Evolutionary conservation across 176 grass and related monocot genomes (phyloP).

Genomic region (Bonia amplexicaulis): DNA sequence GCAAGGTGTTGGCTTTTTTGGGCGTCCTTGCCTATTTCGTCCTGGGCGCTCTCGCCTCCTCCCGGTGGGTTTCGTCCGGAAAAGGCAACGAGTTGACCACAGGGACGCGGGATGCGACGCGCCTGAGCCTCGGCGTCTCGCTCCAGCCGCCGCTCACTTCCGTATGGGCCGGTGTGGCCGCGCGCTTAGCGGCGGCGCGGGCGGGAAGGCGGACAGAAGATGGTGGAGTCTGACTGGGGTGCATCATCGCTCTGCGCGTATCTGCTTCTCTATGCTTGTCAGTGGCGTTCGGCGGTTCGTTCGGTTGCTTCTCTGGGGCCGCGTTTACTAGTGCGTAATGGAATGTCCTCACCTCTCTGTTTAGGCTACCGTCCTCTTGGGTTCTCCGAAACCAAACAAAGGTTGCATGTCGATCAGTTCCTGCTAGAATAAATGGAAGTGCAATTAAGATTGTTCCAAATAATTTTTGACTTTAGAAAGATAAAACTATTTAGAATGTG

Average conservation of each 20-base stretch:
- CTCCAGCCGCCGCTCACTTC: background rate
- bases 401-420: background rate
- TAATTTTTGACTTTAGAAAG: no score
- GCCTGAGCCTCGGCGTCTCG: background rate
- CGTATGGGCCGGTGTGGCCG: background rate
- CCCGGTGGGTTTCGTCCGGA: background rate
- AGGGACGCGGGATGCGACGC: background rate
- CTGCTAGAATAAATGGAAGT: no score
- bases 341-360: background rate
- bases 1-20: constrained; percentile 23
- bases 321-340: background rate
- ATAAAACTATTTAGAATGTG: no score
- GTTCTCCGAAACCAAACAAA: background rate
- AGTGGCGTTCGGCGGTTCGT: background rate
- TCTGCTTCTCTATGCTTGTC: background rate
- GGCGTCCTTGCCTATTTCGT: constrained; percentile 34
- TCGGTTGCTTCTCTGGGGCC: background rate
- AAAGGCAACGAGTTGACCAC: constrained; percentile 39
- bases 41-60: background rate
- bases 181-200: background rate
- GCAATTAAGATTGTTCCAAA: no score
- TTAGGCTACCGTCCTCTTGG: background rate
- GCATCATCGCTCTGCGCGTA: background rate
- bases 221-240: constrained; percentile 5
- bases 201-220: background rate